Evolutionary conservation across 495 filamentous ascomycete genomes (phyloP), one percentile per base, ranked within the genome.

Genomic region (Hypoxylon rickii): DNA sequence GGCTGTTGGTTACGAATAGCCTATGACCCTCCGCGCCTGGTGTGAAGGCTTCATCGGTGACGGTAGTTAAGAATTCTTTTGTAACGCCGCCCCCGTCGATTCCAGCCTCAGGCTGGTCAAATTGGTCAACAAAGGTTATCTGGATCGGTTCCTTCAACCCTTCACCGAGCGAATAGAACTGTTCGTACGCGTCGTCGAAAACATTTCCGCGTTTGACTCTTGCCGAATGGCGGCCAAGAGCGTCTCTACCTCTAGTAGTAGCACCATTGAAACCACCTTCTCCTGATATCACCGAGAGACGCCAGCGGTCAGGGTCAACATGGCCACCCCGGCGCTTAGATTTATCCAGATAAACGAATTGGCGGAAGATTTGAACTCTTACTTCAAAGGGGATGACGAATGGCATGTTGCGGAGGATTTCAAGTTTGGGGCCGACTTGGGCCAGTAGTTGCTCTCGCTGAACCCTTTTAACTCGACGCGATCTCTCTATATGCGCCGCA

Each of bases 61-160:
- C 83, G 58, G 89, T 94, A 0, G 89, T 96, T 21, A 97, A 76
- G 61, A 99, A 99, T 63, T 99, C 94, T 64, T 99, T 99, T 11
- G 93, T 97, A 12, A 99, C 94, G 37, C 94, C 94, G 21, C 94
- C 94, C 0, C 94, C 94, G 67, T 99, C 94, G 52, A 99, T 97
- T 22, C 94, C 94, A 4, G 94, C 92, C 72, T 99, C 94, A 19
- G 82, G 77, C 2, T 86, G 84, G 46, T 87, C 86, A 58, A 96
- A 99, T 57, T 89, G 82, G 63, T 99, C 94, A 12, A 96, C 89
- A 63, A 97, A 99, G 11, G 88, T 93, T 61, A 99, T 97, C 68
- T 96, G 92, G 17, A 99, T 97, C 0, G 95, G 94, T 66, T 99
- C 93, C 65, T 97, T 97, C 48, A 99, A 76, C 1, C 86, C 86